These are phyloP conservation scores for Elymus sibiricus DNA, from an alignment of 176 grass and related monocot genomes.

Conservation along the genomic window DNA sequence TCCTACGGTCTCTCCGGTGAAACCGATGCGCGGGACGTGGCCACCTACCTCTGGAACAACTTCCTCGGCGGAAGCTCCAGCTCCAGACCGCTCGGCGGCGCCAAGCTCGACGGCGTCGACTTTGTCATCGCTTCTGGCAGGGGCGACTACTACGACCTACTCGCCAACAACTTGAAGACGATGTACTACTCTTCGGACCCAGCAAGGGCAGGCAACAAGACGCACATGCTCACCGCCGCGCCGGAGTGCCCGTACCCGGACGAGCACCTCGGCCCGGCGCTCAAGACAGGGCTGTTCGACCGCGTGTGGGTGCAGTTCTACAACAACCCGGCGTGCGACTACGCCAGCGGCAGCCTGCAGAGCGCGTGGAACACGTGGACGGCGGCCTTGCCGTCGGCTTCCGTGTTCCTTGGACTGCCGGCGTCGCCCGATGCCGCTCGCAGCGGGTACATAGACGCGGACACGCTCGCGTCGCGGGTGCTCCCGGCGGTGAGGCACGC, in stretches of 20 bases:
- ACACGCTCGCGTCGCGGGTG: neutral
- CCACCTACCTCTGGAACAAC: slow-evolving; percentile 47
- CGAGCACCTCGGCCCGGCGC: neutral
- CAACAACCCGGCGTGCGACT: slow-evolving; percentile 54
- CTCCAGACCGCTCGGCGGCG: slow-evolving; percentile 23
- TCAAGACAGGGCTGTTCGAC: slow-evolving; percentile 47
- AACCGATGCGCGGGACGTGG: slow-evolving; percentile 20
- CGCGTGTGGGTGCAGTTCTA: slow-evolving; percentile 82
- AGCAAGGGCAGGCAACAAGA: neutral
- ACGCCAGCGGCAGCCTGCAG: neutral
- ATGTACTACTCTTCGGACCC: neutral
- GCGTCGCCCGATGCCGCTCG: neutral
- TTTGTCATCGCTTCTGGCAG: slow-evolving; percentile 16
- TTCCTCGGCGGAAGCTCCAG: slow-evolving; percentile 22
- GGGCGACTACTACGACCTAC: neutral
- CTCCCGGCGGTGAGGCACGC: neutral
- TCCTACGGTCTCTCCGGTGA: slow-evolving; percentile 6
- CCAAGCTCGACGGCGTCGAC: slow-evolving; percentile 52
- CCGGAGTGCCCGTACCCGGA: slow-evolving; percentile 46
- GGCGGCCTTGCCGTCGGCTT: neutral
- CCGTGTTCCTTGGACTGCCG: slow-evolving; percentile 34
- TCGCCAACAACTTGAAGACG: neutral
- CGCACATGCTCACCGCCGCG: slow-evolving; percentile 24
- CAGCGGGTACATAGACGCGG: slow-evolving; percentile 19
- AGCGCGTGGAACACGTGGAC: neutral